Conservation (phyloP, 2,329 filamentous ascomycete genomes). For the Colletotrichum sp. region DNA sequence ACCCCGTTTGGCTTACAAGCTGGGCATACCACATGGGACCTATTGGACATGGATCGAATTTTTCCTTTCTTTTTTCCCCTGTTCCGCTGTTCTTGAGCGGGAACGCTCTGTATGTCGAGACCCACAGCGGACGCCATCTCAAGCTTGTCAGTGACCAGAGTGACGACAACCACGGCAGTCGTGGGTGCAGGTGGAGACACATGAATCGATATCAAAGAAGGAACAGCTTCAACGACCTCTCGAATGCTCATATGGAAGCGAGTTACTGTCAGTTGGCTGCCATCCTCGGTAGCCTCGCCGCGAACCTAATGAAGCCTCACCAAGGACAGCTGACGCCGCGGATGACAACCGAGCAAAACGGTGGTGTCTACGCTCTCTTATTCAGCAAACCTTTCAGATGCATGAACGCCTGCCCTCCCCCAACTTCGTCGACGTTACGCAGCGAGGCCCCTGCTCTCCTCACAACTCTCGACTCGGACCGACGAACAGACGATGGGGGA, state of each 20-base stretch:
- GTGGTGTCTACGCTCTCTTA: background rate
- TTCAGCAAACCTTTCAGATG: background rate
- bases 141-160: background rate
- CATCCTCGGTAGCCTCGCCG: background rate
- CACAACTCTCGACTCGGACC: background rate
- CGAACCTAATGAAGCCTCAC: background rate
- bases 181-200: background rate
- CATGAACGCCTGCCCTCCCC: slow-evolving; percentile 1
- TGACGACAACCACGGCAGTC: background rate
- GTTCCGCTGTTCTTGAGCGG: background rate
- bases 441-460: background rate
- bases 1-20: background rate
- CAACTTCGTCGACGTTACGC: background rate
- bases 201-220: background rate
- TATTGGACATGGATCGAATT: slow-evolving; percentile 11
- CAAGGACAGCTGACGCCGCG: background rate
- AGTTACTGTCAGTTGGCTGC: background rate
- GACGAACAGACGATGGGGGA: slow-evolving; percentile 12
- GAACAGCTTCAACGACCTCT: background rate
- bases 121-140: background rate
- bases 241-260: background rate
- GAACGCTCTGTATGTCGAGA: background rate
- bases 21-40: background rate
- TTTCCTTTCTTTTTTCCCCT: background rate
- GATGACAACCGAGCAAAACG: background rate